Evolutionary conservation across 2,329 filamentous ascomycete species (phyloP).

Genomic region (Lecanicillium sp.): DNA sequence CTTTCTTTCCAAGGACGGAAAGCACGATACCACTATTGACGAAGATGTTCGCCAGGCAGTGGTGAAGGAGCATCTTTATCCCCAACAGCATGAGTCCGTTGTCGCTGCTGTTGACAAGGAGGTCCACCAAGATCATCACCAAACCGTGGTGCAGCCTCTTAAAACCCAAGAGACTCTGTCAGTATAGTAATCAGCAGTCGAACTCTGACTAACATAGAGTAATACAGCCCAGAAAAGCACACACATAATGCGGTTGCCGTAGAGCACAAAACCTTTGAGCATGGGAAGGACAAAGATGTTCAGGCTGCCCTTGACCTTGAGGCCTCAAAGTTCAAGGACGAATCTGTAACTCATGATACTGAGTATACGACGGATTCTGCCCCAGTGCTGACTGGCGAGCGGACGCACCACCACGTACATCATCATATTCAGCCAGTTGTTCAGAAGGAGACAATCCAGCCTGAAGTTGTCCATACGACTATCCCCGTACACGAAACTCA

Average conservation of each 20-base stretch:
- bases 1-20: constrained; percentile 54
- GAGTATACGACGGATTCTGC: constrained; percentile 18
- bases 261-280: constrained; percentile 53
- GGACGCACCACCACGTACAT: constrained; percentile 43
- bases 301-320: constrained; percentile 43
- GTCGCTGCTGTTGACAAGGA: constrained; percentile 59
- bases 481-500: constrained; percentile 66
- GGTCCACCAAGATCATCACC: constrained; percentile 65
- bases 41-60: constrained; percentile 55
- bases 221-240: constrained; percentile 50
- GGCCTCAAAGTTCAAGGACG: constrained; percentile 24
- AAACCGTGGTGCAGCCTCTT: constrained; percentile 62
- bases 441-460: constrained; percentile 61
- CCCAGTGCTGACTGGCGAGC: constrained; percentile 20
- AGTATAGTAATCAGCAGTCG: constrained; percentile 12
- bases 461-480: constrained; percentile 62
- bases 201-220: constrained; percentile 15
- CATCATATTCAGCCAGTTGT: constrained; percentile 65
- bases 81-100: constrained; percentile 53
- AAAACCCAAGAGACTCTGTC: constrained; percentile 30
- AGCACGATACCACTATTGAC: constrained; percentile 64
- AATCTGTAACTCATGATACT: constrained; percentile 19
- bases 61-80: constrained; percentile 51
- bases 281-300: constrained; percentile 46
- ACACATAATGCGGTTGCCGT: constrained; percentile 49